Evolutionary conservation across 345 rosid genomes (phyloP).

Genomic region (Lepidium aucheri): DNA sequence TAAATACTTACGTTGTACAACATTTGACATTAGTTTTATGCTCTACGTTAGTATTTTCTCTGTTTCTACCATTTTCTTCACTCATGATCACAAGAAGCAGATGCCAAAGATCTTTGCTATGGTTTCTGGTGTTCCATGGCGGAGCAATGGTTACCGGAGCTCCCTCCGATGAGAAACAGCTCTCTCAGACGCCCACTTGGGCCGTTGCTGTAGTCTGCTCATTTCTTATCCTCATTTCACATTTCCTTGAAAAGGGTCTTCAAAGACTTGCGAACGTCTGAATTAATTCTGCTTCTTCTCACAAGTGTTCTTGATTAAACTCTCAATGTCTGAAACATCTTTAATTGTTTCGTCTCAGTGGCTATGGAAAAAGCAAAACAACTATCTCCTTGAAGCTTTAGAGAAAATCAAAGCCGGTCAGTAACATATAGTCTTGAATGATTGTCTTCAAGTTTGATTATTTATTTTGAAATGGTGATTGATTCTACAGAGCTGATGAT

Average conservation of each 20-base stretch:
- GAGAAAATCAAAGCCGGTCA: conserved; percentile 82
- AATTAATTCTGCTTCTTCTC: neutral
- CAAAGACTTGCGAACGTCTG: conserved; percentile 56
- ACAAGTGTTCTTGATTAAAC: neutral
- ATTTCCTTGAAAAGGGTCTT: conserved; percentile 58
- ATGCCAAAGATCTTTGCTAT: neutral
- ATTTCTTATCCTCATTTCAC: conserved; percentile 61
- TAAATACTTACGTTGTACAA: neutral
- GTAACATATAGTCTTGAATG: neutral
- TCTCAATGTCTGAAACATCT: neutral
- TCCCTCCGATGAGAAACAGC: conserved; percentile 36
- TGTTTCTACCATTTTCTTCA: conserved; percentile 4
- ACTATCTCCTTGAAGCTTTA: conserved; percentile 69
- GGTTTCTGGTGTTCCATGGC: conserved; percentile 12
- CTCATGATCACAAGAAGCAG: conserved; percentile 23
- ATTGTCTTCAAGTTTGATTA: neutral
- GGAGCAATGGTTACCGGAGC: conserved; percentile 1
- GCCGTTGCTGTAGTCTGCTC: conserved; percentile 79
- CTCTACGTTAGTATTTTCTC: conserved; percentile 15
- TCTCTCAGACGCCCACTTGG: conserved; percentile 88
- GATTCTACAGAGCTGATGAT: conserved; percentile 76
- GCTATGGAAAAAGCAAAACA: conserved; percentile 74
- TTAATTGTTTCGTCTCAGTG: conserved; percentile 40
- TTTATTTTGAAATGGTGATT: neutral
- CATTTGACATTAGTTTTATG: neutral